Evolutionary conservation across 805 yeast species (phyloP), one percentile per base, ranked within the genome.

Genomic region (Candida tibetensis): DNA sequence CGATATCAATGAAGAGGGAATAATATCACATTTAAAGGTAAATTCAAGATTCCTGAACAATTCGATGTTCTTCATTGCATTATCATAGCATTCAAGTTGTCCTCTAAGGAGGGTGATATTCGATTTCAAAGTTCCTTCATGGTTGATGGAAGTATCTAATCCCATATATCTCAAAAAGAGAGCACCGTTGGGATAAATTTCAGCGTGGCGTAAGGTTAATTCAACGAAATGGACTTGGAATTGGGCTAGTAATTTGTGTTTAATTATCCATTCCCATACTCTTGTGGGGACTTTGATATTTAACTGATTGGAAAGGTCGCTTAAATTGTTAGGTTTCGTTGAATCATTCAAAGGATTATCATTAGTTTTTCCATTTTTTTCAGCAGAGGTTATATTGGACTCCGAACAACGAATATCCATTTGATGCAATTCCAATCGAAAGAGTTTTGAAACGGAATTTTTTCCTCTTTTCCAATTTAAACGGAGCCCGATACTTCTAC

Each of bases 41-140:
- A 62, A 40, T 33, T 60, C 64, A 10, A 58, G 29, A 32, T 52
- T 56, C 35, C 64, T 40, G 44, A 56, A 55, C 9, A 61, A 44
- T 25, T 47, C 44, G 17, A 47, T 39, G 16, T 45, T 43, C 16
- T 44, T 48, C 10, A 45, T 41, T 1, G 47, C 9, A 16, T 30
- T 16, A 4, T 33, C 39, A 4, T 30, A 21, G 8, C 48, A 51
- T 15, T 47, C 49, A 10, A 60, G 26, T 26, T 38, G 43, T 17
- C 64, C 64, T 39, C 57, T 53, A 32, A 49, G 40, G 4, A 53
- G 14, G 9, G 50, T 42, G 9, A 56, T 14, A 3, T 44, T 43
- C 15, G 55, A 36, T 2, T 39, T 34, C 29, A 48, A 49, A 26
- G 41, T 43, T 3, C 34, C 44, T 12, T 34, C 31, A 19, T 30